phyloP scores from a whole-genome alignment of 2,329 filamentous ascomycete species.

The Aspergillus clavatus region DNA sequence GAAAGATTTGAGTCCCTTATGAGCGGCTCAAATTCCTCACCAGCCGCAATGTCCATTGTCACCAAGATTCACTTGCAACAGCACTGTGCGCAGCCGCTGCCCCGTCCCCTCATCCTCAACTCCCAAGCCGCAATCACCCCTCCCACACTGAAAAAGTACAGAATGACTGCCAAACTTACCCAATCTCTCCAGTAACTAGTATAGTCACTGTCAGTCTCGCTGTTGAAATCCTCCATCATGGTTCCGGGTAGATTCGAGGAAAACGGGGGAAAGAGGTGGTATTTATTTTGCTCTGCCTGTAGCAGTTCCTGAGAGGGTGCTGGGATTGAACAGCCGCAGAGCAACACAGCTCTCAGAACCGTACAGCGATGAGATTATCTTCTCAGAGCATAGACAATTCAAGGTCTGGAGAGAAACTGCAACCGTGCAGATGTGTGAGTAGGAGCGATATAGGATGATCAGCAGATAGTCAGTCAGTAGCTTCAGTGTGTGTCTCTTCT shows the following conservation, averaged over 20 bases:
- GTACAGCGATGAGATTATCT: slow-evolving; percentile 15
- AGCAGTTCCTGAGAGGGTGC: slow-evolving; percentile 21
- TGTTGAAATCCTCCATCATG: slow-evolving; percentile 92
- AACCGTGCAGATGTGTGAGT: no score
- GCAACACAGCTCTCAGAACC: slow-evolving; percentile 20
- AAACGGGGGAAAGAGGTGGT: slow-evolving; percentile 10
- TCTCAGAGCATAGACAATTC: slow-evolving; percentile 14
- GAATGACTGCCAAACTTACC: slow-evolving; percentile 58
- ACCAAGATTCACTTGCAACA: not conserved
- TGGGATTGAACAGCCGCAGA: slow-evolving; percentile 16
- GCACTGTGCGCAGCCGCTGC: slow-evolving; percentile 4
- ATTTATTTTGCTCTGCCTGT: slow-evolving; percentile 19
- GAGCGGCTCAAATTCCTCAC: not conserved
- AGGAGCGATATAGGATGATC: not conserved
- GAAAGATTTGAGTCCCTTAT: not conserved
- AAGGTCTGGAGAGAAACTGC: not conserved
- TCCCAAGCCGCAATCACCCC: slow-evolving; percentile 4
- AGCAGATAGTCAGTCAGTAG: slow-evolving; percentile 2
- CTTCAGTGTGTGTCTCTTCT: slow-evolving; percentile 20
- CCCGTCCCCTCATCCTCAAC: slow-evolving; percentile 5
- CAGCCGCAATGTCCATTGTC: slow-evolving; percentile 10
- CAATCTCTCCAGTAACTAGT: slow-evolving; percentile 99
- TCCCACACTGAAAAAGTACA: slow-evolving; percentile 9
- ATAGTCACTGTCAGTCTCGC: slow-evolving; percentile 97
- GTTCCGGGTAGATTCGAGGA: slow-evolving; percentile 6